Conservation (phyloP, 2,329 filamentous ascomycete genomes). For the Penicillium occitanis region DNA sequence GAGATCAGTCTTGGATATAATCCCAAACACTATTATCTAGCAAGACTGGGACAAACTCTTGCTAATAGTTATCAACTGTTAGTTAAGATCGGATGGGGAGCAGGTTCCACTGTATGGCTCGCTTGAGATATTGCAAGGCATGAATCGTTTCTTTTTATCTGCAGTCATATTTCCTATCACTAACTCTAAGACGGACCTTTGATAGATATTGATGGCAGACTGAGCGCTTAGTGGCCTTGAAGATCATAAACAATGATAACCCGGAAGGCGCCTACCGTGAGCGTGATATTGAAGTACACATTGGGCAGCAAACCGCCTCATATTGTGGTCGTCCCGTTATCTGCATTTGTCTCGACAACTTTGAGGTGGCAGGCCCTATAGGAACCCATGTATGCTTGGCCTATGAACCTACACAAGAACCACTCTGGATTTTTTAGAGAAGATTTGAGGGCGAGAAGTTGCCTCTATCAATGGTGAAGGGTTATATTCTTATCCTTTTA, state of each 20-base stretch:
- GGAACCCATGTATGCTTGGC: conserved; percentile 37
- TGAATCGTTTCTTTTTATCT: background rate
- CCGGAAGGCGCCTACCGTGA: conserved; percentile 36
- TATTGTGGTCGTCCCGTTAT: conserved; percentile 35
- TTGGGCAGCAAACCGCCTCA: conserved; percentile 28
- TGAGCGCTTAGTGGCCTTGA: conserved; percentile 33
- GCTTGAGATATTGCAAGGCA: conserved; percentile 31
- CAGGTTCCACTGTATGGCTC: conserved; percentile 40
- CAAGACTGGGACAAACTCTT: conserved; percentile 21
- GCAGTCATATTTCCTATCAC: background rate
- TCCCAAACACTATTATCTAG: background rate
- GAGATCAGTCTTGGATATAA: background rate
- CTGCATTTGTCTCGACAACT: conserved; percentile 10
- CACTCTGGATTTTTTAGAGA: conserved; percentile 39
- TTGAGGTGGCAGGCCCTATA: conserved; percentile 11
- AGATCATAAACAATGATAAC: conserved; percentile 33
- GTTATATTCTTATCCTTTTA: conserved; percentile 43
- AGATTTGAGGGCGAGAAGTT: conserved; percentile 34
- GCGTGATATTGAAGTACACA: conserved; percentile 45
- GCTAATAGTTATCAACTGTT: conserved; percentile 36
- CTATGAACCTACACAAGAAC: conserved; percentile 47
- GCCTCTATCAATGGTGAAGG: conserved; percentile 34
- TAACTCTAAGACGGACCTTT: conserved; percentile 23
- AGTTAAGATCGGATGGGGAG: conserved; percentile 39
- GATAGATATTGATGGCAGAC: conserved; percentile 23